Evolutionary conservation across 2,329 filamentous ascomycete species (phyloP), one percentile per base, ranked within the genome.

Genomic region (Bipolaris victoriae): DNA sequence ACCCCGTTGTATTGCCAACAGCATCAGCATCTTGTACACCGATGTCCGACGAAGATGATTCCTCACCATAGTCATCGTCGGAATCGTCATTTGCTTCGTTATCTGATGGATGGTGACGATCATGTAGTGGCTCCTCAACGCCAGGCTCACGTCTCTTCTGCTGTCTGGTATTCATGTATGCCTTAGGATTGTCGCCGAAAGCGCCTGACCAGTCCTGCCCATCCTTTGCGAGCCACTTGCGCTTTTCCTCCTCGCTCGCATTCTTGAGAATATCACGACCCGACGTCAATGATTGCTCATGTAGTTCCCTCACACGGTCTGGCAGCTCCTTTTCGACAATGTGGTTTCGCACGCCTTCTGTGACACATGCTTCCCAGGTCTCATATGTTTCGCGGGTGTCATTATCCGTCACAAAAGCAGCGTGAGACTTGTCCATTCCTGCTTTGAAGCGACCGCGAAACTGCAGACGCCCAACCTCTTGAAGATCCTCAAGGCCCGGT

Each of bases 321-420:
- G 92, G 91, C 0, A 97, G 81, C 68, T 96, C 89, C 22, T 87
- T 84, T 9, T 84, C 80, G 0, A 97, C 91, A 26, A 86, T 84
- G 53, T 88, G 84, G 13, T 82, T 78, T 2, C 95, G 87, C 0
- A 97, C 91, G 11, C 94, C 94, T 75, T 98, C 93, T 0, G 92
- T 87, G 39, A 90, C 86, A 74, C 94, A 97, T 0, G 92, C 91
- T 76, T 97, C 92, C 92, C 93, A 98, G 0, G 90, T 90, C 78
- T 98, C 94, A 63, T 91, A 96, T 0, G 93, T 97, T 80, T 98
- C 95, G 31, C 94, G 88, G 1, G 90, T 89, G 72, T 96, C 88
- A 69, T 96, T 97, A 75, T 96, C 91, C 46, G 87, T 85, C 20
- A 97, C 88, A 66, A 97, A 97, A 1, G 82, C 83, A 63, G 91